A percentile compares a stretch with the other conserved stretches of the same genome.
Evolutionary conservation across 2,329 filamentous ascomycete genomes (phyloP).

Genomic region (Stachybotrys chlorohalonatus): DNA sequence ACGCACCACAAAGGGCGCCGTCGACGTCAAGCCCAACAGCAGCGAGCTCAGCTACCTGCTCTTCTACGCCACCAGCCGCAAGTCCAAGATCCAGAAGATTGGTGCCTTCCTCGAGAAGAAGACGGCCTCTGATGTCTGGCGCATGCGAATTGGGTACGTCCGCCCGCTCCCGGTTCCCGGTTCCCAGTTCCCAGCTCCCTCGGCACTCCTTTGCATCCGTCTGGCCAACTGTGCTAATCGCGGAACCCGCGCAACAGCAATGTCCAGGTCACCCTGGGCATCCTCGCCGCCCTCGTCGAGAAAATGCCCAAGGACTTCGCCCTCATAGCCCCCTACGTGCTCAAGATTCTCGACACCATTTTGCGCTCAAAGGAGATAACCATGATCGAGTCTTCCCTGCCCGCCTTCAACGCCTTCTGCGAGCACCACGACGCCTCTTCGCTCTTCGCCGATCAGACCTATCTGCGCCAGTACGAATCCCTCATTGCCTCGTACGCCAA

Average conservation of each 20-base stretch:
- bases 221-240: conserved; percentile 1
- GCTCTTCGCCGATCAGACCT: conserved; percentile 77
- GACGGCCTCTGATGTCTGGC: conserved; percentile 85
- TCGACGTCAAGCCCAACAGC: conserved; percentile 91
- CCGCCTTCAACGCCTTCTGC: conserved; percentile 83
- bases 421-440: conserved; percentile 78
- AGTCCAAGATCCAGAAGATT: conserved; percentile 94
- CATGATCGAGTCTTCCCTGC: conserved; percentile 83
- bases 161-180: background rate
- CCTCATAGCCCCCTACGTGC: conserved; percentile 75
- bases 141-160: conserved; percentile 71
- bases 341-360: conserved; percentile 76
- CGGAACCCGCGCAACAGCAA: conserved; percentile 46
- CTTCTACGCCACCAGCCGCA: conserved; percentile 90
- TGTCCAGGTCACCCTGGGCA: conserved; percentile 90
- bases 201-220: background rate
- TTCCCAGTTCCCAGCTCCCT: background rate
- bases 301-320: conserved; percentile 86
- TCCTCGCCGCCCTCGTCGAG: conserved; percentile 83
- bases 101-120: conserved; percentile 91
- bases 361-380: conserved; percentile 80
- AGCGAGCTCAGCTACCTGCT: conserved; percentile 95
- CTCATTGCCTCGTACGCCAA: conserved; percentile 72
- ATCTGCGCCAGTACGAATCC: conserved; percentile 72
- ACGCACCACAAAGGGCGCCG: conserved; percentile 78